Base-by-base conservation (phyloP, 2,329 filamentous ascomycete species). In the Pseudopyrenochaeta lycopersici region DNA sequence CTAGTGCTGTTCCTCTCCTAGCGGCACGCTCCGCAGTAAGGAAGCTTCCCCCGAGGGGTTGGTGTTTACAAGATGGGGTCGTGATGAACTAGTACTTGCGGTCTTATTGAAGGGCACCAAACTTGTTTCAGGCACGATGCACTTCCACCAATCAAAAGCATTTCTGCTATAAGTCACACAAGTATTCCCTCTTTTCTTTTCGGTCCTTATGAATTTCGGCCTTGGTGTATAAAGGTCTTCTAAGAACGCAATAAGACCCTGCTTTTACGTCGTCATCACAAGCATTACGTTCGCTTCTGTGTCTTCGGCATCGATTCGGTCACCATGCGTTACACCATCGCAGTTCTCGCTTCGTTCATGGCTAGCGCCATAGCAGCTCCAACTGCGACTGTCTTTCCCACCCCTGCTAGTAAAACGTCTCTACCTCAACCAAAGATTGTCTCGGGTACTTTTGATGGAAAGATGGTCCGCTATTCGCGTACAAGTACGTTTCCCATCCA, bases 251-350 rank as follows among this genome's bases (percentile, higher is more conserved):
- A 20, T 23, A 17, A 11, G 11, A 18, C 14, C 33, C 17, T 4
- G 3, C 5, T 23, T 20, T 32, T 31, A 29, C 46, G 46, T 36
- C 38, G 39, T 15, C 29, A 50, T 14, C 30, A 30, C 31, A 2
- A 43, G 14, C 30, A n/a, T 7, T 5, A 12, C 12, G 3, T 18
- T 17, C 15, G 15, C 17, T 4, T 14, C 2, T 10, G 3, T 15
- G n/a, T 23, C 12, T 14, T 35, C 44, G 10, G 41, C 12, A 4
- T 29, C n/a, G 4, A 9, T 17, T 7, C 17, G 7, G 7, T 33
- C 42, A 57, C 23, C 4, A 62, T 62, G 59, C 56, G 52, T 50
- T 45, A 48, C 46, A 47, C 48, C 11, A 27, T 62, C 35, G 48
- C 53, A 35, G 35, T 49, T 18, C 20, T 62, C 33, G 31, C 54